Percentiles rank a stretch among this genome's conserved stretches.
Evolutionary conservation across 1,284 basidiomycete species (phyloP).

Genomic region (Ganoderma lingzhi): DNA sequence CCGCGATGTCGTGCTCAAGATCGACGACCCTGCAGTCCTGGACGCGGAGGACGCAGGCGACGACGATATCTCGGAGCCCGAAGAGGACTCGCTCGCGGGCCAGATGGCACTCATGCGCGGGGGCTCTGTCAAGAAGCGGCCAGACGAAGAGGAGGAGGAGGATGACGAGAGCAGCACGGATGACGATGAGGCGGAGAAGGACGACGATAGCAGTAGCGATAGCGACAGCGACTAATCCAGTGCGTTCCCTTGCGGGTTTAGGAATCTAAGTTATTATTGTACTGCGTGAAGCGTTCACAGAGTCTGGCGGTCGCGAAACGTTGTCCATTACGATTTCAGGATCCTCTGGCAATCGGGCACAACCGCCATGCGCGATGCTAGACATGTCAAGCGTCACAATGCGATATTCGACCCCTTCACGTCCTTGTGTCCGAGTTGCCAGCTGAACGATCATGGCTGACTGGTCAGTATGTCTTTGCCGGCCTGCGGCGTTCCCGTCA

Average conservation of each 20-base stretch:
- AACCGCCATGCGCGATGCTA: background rate
- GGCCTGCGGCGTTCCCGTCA: background rate
- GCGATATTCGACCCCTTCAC: background rate
- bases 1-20: slow-evolving; percentile 80
- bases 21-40: slow-evolving; percentile 75
- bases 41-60: slow-evolving; percentile 70
- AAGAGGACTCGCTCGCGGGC: slow-evolving; percentile 94
- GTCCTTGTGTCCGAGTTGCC: background rate
- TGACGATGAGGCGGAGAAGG: slow-evolving; percentile 56
- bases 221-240: slow-evolving; percentile 33
- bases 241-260: slow-evolving; percentile 15
- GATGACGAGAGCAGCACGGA: slow-evolving; percentile 57
- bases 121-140: slow-evolving; percentile 78
- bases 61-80: slow-evolving; percentile 95
- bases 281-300: slow-evolving; percentile 6
- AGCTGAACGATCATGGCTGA: background rate
- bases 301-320: background rate
- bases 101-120: slow-evolving; percentile 99
- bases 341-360: background rate
- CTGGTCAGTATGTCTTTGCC: background rate
- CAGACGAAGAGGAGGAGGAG: slow-evolving; percentile 43
- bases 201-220: slow-evolving; percentile 47
- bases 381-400: background rate
- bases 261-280: slow-evolving; percentile 21
- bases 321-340: background rate